These are phyloP conservation scores for Xylaria digitata DNA, from an alignment of 2,329 filamentous ascomycete species.

Conservation along the genomic window DNA sequence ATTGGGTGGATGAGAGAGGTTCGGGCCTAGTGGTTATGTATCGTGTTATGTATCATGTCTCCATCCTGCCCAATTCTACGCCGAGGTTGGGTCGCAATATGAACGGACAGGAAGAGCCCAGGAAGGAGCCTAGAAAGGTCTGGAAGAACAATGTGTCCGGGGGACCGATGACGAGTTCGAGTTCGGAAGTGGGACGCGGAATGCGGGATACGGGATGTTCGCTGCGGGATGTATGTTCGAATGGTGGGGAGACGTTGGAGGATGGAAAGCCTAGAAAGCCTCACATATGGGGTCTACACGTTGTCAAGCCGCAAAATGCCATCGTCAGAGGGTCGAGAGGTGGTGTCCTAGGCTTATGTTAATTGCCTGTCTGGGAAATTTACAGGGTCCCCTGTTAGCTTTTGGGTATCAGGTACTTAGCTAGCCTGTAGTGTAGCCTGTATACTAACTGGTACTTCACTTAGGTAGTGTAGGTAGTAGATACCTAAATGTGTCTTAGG, in stretches of 20 bases:
- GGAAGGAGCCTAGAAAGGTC: constrained; percentile 28
- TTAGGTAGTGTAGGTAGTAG: too few species aligned
- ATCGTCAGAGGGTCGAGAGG: neutral
- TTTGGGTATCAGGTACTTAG: neutral
- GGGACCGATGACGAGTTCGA: constrained; percentile 21
- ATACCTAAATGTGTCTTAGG: too few species aligned
- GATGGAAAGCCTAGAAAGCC: constrained; percentile 35
- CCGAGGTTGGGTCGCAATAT: constrained; percentile 48
- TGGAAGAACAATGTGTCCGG: constrained; percentile 34
- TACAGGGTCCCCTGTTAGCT: constrained; percentile 18
- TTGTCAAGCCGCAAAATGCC: constrained; percentile 28
- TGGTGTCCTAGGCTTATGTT: too few species aligned
- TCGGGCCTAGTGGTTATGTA: constrained; percentile 46
- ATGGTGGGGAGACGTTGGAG: constrained; percentile 40
- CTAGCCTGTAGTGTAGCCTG: neutral
- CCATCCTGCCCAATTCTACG: constrained; percentile 48
- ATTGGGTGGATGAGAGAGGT: constrained; percentile 45
- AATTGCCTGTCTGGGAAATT: constrained; percentile 26
- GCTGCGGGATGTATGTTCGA: constrained; percentile 37
- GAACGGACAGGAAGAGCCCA: constrained; percentile 18
- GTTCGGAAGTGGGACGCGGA: constrained; percentile 12
- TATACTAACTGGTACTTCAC: too few species aligned
- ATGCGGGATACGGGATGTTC: constrained; percentile 3
- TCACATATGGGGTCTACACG: constrained; percentile 26
- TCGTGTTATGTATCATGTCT: constrained; percentile 47